Evolutionary conservation across 345 rosid species (phyloP).

Genomic region (Citrus unshiu): DNA sequence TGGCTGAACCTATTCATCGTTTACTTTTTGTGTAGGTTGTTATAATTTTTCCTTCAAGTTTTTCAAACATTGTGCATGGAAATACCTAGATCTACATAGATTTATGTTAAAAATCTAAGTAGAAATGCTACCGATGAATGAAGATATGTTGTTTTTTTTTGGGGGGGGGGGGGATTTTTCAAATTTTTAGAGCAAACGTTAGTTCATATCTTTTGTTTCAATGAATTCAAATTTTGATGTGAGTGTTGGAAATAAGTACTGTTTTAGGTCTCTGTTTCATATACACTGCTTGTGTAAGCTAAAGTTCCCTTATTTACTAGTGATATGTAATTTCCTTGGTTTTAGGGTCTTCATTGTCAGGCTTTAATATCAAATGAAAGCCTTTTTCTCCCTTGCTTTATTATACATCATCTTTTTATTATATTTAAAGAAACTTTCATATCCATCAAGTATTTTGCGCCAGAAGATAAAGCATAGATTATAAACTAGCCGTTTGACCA

Average conservation of each 20-base stretch:
- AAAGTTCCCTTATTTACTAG: background rate
- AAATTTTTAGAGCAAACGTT: background rate
- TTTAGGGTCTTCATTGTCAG: background rate
- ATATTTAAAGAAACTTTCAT: background rate
- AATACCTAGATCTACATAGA: background rate
- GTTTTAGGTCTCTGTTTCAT: background rate
- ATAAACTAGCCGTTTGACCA: background rate
- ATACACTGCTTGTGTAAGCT: background rate
- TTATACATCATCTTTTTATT: background rate
- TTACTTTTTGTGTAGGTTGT: conserved; percentile 35
- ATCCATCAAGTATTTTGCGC: background rate
- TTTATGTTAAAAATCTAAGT: conserved; percentile 1
- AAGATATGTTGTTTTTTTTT: background rate
- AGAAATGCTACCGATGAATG: background rate
- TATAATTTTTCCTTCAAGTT: conserved; percentile 13
- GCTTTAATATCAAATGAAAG: background rate
- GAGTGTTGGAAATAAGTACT: background rate
- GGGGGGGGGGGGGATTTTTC: background rate
- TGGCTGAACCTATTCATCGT: conserved; percentile 38
- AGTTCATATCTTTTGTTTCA: background rate
- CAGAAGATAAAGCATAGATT: background rate
- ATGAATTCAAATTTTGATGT: background rate
- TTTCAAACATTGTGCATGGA: conserved; percentile 5
- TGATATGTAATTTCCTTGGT: background rate
- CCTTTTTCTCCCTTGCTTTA: background rate